Evolutionary conservation across 148 eudicot species (phyloP).

Genomic region (Persicaria maculosa): DNA sequence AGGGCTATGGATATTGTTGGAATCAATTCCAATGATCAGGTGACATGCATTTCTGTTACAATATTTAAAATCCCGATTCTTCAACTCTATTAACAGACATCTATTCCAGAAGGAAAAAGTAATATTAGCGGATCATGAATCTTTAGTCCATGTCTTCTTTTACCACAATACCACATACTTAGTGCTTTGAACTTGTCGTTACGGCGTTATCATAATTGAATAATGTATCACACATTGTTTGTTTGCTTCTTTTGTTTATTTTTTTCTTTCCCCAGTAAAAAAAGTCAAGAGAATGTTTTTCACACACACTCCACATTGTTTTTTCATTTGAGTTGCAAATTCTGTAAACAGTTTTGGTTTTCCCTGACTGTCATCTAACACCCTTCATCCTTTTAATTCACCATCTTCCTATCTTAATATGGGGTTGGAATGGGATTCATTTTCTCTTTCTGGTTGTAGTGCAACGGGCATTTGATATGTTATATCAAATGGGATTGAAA

Average conservation of each 20-base stretch:
- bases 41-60: conserved; percentile 15
- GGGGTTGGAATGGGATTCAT: background rate
- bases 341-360: background rate
- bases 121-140: background rate
- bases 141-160: background rate
- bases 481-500: background rate
- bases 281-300: background rate
- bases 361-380: background rate
- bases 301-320: background rate
- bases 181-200: background rate
- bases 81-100: background rate
- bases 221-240: no score
- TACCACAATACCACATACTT: background rate
- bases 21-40: conserved; percentile 77
- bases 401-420: background rate
- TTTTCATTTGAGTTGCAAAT: background rate
- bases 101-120: background rate
- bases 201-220: no score
- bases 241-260: no score
- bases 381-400: background rate
- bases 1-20: conserved; percentile 95
- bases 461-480: background rate
- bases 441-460: background rate
- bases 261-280: no score
- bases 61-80: background rate